phyloP scores from a whole-genome alignment of 257 asterid genomes.

The Solanum paucissectum region DNA sequence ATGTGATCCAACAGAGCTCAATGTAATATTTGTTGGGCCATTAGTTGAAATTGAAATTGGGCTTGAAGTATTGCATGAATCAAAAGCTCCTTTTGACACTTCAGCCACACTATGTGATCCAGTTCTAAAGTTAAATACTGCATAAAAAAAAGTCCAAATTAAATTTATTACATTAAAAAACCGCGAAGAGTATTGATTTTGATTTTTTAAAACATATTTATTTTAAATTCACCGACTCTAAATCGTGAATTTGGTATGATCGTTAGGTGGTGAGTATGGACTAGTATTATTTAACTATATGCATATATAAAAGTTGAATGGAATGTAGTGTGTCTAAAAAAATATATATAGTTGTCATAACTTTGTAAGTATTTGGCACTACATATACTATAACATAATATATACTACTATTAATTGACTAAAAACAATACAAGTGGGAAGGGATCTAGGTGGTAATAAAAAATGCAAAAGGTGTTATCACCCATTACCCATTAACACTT shows the following conservation, averaged over 20 bases:
- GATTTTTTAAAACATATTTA: neutral
- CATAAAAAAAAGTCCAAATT: neutral
- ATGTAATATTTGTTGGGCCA: constrained; percentile 42
- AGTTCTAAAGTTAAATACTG: constrained; percentile 54
- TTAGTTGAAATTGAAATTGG: constrained; percentile 26
- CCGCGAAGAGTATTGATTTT: accelerated
- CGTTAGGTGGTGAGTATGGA: neutral
- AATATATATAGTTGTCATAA: neutral
- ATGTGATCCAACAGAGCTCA: constrained; percentile 41
- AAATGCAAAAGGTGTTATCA: neutral
- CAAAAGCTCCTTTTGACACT: constrained; percentile 31
- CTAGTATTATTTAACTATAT: neutral
- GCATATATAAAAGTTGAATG: neutral
- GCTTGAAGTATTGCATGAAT: constrained; percentile 33
- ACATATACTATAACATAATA: neutral
- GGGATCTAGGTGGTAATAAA: neutral
- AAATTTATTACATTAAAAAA: neutral
- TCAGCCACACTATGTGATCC: constrained; percentile 39
- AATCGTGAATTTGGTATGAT: neutral
- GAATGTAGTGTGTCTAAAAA: neutral
- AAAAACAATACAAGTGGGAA: neutral
- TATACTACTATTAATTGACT: neutral
- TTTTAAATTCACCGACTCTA: neutral
- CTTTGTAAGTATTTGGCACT: neutral
- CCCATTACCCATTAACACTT: neutral